Base-by-base conservation (phyloP, 1,139 yeast genomes). In the Pneumocystis wakefieldiae region DNA sequence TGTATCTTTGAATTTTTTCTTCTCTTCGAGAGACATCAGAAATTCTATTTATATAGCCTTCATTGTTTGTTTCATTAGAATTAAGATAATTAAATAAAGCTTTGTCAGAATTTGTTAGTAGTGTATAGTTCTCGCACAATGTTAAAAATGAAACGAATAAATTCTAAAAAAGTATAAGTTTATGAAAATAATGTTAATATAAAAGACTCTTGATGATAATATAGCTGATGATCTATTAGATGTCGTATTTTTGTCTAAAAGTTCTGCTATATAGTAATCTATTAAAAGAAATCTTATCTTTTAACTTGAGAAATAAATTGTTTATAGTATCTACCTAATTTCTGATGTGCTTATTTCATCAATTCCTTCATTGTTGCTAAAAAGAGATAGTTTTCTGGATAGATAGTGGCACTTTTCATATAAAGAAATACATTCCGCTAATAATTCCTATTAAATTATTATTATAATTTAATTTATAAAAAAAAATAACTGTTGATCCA, bases 1-100 rank as follows among this genome's bases (percentile, higher is more conserved):
- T 85, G 72, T 78, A 86, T 68, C 82, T 80, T 32, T 81, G 85
- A 65, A 91, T 88, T 72, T 90, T 91, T 41, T n/a, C 53, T 63
- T 82, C 86, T 32, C 84, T 84, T 67, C 96, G 77, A 68, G 81
- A 79, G 36, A 76, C 72, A 24, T 81, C 78, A 0, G 94, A 83
- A 64, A 81, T 81, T 1, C 69, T 71, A 5, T 28, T 3, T 37
- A 19, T 17, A 62, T 10, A 15, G 32, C 12, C 42, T 29, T 61
- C 32, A 41, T 36, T 17, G 64, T 63, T 5, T 36, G 37, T 36
- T 61, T 14, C 38, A 63, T 59, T 8, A 53, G 57, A 24, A 65
- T 63, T 32, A 61, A 55, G 15, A 63, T 64, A 15, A 66, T 19
- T 3, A 61, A 61, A 10, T 61, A 62, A 17, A 61, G 67, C 8